Evolutionary conservation across 2,329 filamentous ascomycete species (phyloP).

Genomic region (Calonectria crousiana): DNA sequence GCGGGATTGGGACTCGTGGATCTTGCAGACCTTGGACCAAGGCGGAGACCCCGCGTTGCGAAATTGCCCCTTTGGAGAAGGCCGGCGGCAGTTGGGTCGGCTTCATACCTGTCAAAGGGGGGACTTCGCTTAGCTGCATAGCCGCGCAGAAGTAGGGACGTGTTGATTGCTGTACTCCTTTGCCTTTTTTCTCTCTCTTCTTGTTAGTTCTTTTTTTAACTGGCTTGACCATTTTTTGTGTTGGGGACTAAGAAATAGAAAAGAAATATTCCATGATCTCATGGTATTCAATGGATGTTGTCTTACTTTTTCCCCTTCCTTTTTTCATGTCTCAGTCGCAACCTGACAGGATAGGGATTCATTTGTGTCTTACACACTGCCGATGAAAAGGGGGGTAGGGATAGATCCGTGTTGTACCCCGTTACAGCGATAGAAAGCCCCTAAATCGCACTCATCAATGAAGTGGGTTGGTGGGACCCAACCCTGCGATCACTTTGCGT

Average conservation of each 20-base stretch:
- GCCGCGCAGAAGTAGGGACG: neutral
- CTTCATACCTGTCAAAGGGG: neutral
- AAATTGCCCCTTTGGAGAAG: conserved; percentile 20
- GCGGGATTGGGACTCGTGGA: conserved; percentile 12
- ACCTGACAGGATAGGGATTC: neutral
- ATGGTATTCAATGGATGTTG: neutral
- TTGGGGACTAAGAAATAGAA: neutral
- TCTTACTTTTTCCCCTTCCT: neutral
- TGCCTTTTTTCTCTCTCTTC: neutral
- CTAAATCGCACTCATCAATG: neutral
- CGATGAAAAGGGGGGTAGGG: neutral
- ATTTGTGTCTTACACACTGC: neutral
- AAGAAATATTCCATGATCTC: neutral
- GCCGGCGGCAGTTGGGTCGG: conserved; percentile 25
- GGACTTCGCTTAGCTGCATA: neutral
- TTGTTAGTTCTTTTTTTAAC: neutral
- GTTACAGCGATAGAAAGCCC: neutral
- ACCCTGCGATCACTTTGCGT: neutral
- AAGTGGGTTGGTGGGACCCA: neutral
- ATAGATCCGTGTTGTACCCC: neutral
- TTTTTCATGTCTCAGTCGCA: neutral
- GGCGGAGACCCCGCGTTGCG: conserved; percentile 22
- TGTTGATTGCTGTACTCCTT: neutral
- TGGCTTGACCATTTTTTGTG: neutral
- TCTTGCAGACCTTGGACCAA: conserved; percentile 8